A percentile compares a stretch with the other conserved stretches of the same genome.
These are phyloP conservation scores for Metarhizium robertsii DNA, from an alignment of 2,329 filamentous ascomycete species.

Conservation along the genomic window DNA sequence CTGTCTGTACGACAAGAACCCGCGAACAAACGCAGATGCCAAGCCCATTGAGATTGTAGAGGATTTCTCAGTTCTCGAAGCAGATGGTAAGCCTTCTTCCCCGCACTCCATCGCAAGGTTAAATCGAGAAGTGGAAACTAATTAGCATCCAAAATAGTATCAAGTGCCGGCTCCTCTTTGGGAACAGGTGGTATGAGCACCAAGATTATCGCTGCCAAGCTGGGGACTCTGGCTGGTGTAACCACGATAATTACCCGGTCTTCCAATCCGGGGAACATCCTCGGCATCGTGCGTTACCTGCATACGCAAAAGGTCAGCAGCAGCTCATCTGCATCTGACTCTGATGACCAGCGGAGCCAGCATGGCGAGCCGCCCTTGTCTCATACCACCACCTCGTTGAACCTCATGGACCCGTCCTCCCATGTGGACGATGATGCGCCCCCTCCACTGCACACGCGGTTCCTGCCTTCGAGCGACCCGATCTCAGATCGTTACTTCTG, in stretches of 20 bases:
- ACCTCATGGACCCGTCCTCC: constrained; percentile 19
- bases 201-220: constrained; percentile 86
- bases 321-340: constrained; percentile 5
- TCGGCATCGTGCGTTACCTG: constrained; percentile 74
- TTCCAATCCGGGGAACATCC: constrained; percentile 86
- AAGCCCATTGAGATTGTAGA: constrained; percentile 86
- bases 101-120: not conserved
- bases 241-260: constrained; percentile 93
- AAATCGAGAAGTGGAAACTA: constrained; percentile 6
- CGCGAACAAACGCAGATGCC: constrained; percentile 74
- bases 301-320: constrained; percentile 32
- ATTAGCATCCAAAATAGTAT: constrained; percentile 44
- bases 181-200: constrained; percentile 97
- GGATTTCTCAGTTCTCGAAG: constrained; percentile 73
- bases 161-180: constrained; percentile 75
- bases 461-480: constrained; percentile 73
- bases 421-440: constrained; percentile 16
- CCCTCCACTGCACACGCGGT: constrained; percentile 73
- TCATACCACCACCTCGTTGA: constrained; percentile 32
- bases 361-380: constrained; percentile 18
- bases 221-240: constrained; percentile 89
- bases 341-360: constrained; percentile 12
- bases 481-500: constrained; percentile 95
- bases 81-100: constrained; percentile 52
- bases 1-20: constrained; percentile 94